A percentile compares a stretch with the other conserved stretches of the same genome.
These are phyloP conservation scores for Trametes gibbosa DNA, from an alignment of 768 basidiomycete species.

Conservation along the genomic window DNA sequence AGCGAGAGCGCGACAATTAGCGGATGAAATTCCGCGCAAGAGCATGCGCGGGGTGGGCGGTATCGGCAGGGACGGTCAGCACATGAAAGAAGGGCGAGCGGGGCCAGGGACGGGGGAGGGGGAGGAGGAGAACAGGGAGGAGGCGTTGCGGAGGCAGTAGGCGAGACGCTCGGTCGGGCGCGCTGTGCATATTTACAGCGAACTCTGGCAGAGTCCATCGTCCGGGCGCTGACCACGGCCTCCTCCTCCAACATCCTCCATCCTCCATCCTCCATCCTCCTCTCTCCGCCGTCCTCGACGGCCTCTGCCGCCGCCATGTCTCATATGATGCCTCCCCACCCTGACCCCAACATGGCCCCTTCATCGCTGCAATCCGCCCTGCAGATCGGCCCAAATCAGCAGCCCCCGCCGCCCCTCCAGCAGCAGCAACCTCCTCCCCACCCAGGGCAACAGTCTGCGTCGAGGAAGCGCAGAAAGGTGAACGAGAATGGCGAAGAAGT, in stretches of 20 bases:
- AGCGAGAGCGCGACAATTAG: neutral
- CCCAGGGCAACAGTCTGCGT: conserved; percentile 18
- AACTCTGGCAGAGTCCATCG: neutral
- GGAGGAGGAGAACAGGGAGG: neutral
- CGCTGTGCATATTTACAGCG: conserved; percentile 11
- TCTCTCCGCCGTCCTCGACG: conserved; percentile 13
- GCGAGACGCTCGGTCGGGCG: conserved; percentile 16
- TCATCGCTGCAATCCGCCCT: conserved; percentile 59
- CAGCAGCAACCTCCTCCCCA: conserved; percentile 38
- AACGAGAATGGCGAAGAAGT: conserved; percentile 57
- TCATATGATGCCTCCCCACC: conserved; percentile 47
- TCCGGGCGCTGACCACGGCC: conserved; percentile 16
- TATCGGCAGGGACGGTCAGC: neutral
- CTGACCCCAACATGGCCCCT: conserved; percentile 41
- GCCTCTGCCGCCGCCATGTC: conserved; percentile 33
- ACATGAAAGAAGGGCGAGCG: neutral
- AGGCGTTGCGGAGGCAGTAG: conserved; percentile 12
- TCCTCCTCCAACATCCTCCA: conserved; percentile 2
- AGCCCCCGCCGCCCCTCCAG: conserved; percentile 42
- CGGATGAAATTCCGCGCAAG: neutral
- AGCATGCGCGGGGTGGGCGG: neutral
- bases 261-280: conserved; percentile 7
- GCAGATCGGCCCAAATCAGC: conserved; percentile 67
- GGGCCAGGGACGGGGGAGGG: neutral
- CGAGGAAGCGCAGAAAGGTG: conserved; percentile 55